Evolutionary conservation across 148 eudicot species (phyloP), one percentile per base, ranked within the genome.

Genomic region (Vaccinium darrowii): DNA sequence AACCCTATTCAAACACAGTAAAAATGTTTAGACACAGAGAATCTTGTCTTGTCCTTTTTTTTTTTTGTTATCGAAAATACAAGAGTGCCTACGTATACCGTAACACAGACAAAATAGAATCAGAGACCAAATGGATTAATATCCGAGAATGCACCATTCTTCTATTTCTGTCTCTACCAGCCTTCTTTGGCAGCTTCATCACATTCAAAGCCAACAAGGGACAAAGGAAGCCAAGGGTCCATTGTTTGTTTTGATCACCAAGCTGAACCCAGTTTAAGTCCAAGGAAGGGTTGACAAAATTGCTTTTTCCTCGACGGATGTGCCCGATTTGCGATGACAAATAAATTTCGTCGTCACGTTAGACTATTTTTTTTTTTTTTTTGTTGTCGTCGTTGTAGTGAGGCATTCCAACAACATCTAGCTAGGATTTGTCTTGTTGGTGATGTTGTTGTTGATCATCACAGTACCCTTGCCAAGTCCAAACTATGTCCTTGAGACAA

Each of bases 401-500:
- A 43, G 27, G 23, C 9, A 65, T 65, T 65, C 72, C 13, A 65
- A 23, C 27, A 63, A n/a, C 72, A 65, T 65, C 30, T 3, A 65
- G 30, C 72, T 43, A 43, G 6, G 47, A 23, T 23, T 65, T 65
- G 9, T 23, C 72, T 23, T 23, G 13, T 63, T 63, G 9, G 21
- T 63, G 30, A 8, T 60, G 14, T 23, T 23, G 13, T 33, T 33
- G 67, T 21, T 8, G 25, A 8, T 58, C 76, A 73, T 43, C 47
- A 43, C 47, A 43, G 47, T 62, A 81, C 30, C 89, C 95, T 75
- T 91, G 89, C 95, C 92, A 91, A 43, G 88, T 80, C 98, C 94
- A 94, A 16, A 88, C 92, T 21, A 94, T 88, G 49, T 94, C 97
- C 73, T 92, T 90, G 4, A 96, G 91, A 3, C 92, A 91, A 86